phyloP scores from a whole-genome alignment of 78 protist genomes.

The Parvularia atlantis region DNA sequence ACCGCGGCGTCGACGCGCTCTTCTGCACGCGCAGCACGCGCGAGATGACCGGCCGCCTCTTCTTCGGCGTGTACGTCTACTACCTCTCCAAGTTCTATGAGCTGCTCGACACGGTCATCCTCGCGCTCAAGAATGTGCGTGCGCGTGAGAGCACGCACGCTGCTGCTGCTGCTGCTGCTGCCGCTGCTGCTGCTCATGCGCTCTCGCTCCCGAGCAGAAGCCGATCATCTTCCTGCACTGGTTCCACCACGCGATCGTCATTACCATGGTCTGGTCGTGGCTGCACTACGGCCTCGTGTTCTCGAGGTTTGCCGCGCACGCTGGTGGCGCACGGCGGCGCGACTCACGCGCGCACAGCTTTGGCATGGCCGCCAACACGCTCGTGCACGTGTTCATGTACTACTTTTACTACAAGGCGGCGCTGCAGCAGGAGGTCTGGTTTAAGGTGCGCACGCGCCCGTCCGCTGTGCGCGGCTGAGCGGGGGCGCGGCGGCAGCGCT shows the following conservation, averaged over 20 bases:
- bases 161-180: not conserved
- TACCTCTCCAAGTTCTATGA: slow-evolving; percentile 46
- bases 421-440: slow-evolving; percentile 24
- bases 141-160: not conserved
- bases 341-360: too few relatives aligned
- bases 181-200: not conserved
- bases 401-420: slow-evolving; percentile 37
- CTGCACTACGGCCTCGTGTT: not conserved
- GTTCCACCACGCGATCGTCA: slow-evolving; percentile 49
- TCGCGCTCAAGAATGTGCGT: slow-evolving; percentile 32
- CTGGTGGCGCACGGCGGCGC: slow-evolving; percentile 18
- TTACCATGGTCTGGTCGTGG: slow-evolving; percentile 52
- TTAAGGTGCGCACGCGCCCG: too few relatives aligned
- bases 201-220: not conserved
- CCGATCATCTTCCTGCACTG: slow-evolving; percentile 43
- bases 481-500: too few relatives aligned
- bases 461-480: too few relatives aligned
- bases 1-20: too few relatives aligned
- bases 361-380: slow-evolving; percentile 42
- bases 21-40: too few relatives aligned
- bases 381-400: slow-evolving; percentile 56
- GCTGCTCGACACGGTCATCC: slow-evolving; percentile 46
- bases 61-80: slow-evolving; percentile 23
- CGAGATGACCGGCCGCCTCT: too few relatives aligned
- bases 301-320: not conserved